Evolutionary conservation across 805 yeast genomes (phyloP).

Genomic region (Grigorovia humatica): DNA sequence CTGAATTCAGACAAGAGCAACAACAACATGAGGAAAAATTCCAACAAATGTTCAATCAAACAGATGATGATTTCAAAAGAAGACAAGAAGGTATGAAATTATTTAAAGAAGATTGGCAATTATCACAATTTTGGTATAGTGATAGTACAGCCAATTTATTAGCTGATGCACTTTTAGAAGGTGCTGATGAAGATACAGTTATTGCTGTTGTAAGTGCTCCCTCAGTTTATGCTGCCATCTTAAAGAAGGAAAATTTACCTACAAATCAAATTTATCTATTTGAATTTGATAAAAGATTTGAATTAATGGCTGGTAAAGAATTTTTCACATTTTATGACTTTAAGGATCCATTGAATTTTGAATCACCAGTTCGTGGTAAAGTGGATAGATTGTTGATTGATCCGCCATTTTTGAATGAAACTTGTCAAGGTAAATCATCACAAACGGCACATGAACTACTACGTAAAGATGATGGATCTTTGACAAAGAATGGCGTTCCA

Average conservation of each 20-base stretch:
- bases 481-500: slow-evolving; percentile 32
- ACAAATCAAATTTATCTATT: slow-evolving; percentile 62
- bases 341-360: slow-evolving; percentile 53
- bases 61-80: slow-evolving; percentile 39
- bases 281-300: slow-evolving; percentile 73
- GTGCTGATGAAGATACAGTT: slow-evolving; percentile 61
- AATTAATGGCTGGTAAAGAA: slow-evolving; percentile 54
- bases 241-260: slow-evolving; percentile 44
- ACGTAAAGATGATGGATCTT: slow-evolving; percentile 22
- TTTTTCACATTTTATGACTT: slow-evolving; percentile 70
- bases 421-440: slow-evolving; percentile 68
- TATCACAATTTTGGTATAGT: slow-evolving; percentile 85
- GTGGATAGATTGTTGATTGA: slow-evolving; percentile 70
- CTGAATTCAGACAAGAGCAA: slow-evolving; percentile 61
- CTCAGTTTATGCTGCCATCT: slow-evolving; percentile 78
- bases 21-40: slow-evolving; percentile 45
- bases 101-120: slow-evolving; percentile 88
- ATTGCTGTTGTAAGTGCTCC: slow-evolving; percentile 82
- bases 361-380: slow-evolving; percentile 44
- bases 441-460: slow-evolving; percentile 53
- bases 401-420: slow-evolving; percentile 78
- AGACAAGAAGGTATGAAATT: slow-evolving; percentile 48
- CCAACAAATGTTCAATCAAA: slow-evolving; percentile 40
- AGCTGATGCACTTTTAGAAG: slow-evolving; percentile 64
- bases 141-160: slow-evolving; percentile 60